These are phyloP conservation scores for Orobanche coerulescens DNA, from an alignment of 257 asterid species.

Conservation along the genomic window DNA sequence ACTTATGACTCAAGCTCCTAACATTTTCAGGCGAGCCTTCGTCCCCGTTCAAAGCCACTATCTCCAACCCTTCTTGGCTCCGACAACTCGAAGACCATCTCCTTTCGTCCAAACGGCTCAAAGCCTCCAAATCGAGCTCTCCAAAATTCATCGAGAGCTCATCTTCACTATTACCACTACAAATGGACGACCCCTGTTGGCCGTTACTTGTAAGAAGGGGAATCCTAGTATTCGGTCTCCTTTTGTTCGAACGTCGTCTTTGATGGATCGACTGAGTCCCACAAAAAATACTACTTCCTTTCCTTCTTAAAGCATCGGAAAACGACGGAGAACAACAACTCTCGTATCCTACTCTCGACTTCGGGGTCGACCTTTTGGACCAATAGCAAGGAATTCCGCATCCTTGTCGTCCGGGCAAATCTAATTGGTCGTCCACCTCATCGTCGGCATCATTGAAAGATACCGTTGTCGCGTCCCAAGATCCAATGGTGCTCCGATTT, in stretches of 20 bases:
- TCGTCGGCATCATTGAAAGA: slow-evolving; percentile 78
- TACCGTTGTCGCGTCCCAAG: slow-evolving; percentile 83
- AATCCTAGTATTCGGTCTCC: slow-evolving; percentile 45
- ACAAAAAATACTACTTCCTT: slow-evolving; percentile 66
- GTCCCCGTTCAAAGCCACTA: slow-evolving; percentile 43
- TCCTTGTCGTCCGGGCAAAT: slow-evolving; percentile 71
- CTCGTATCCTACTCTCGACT: slow-evolving; percentile 58
- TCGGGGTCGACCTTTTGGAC: slow-evolving; percentile 92
- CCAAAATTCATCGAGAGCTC: slow-evolving; percentile 63
- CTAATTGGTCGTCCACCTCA: slow-evolving; percentile 76
- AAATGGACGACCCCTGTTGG: slow-evolving; percentile 49
- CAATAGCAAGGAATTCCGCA: slow-evolving; percentile 96
- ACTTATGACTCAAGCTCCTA: slow-evolving; percentile 73
- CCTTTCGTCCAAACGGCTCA: slow-evolving; percentile 75
- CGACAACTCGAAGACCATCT: slow-evolving; percentile 83
- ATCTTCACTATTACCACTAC: slow-evolving; percentile 60
- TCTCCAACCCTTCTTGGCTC: slow-evolving; percentile 66
- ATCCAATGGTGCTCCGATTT: slow-evolving; percentile 68
- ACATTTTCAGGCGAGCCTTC: slow-evolving; percentile 61
- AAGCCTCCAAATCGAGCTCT: slow-evolving; percentile 84
- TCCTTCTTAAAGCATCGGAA: slow-evolving; percentile 83
- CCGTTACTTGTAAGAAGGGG: slow-evolving; percentile 64
- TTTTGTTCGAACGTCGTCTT: slow-evolving; percentile 52
- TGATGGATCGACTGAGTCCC: slow-evolving; percentile 48
- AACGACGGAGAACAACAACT: slow-evolving; percentile 82